A percentile compares a stretch with the other conserved stretches of the same genome.
These are phyloP conservation scores for Aurantiochytrium sp. DNA, from an alignment of 108 stramenopile species.

Conservation along the genomic window DNA sequence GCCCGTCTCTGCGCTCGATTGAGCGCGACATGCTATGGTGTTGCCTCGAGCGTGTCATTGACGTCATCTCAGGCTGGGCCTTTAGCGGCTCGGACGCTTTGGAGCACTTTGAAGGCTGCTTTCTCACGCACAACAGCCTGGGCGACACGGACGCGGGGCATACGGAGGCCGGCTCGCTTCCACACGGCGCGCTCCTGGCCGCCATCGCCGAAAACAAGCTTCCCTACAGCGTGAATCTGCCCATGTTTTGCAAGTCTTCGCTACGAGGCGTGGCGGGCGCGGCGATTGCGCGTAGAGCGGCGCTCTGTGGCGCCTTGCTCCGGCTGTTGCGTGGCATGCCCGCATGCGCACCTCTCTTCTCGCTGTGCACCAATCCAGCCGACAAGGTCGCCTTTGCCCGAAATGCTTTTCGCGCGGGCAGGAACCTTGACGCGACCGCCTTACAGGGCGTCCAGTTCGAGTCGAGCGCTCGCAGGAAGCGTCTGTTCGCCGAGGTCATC, in stretches of 20 bases:
- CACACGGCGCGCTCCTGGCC: background rate
- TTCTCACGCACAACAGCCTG: background rate
- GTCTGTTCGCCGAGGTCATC: background rate
- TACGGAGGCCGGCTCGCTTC: background rate
- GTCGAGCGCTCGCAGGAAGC: background rate
- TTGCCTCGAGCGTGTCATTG: background rate
- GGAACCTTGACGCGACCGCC: background rate
- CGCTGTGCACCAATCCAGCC: background rate
- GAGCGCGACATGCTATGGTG: background rate
- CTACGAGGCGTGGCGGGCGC: background rate
- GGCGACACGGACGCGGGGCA: background rate
- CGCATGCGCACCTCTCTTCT: background rate
- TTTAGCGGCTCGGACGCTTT: background rate
- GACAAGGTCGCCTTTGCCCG: background rate
- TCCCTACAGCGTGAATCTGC: background rate
- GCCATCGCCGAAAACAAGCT: background rate
- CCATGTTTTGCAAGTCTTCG: background rate
- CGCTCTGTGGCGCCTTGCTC: background rate
- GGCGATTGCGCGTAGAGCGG: background rate
- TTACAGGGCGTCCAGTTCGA: background rate
- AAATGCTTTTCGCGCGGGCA: background rate
- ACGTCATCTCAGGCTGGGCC: background rate
- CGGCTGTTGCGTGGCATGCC: background rate
- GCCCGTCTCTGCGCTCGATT: background rate
- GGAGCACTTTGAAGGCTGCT: background rate